A percentile compares a stretch with the other conserved stretches of the same genome.
phyloP scores from a whole-genome alignment of 129 eudicot genomes.

The Pseudognaphalium luteoalbum region DNA sequence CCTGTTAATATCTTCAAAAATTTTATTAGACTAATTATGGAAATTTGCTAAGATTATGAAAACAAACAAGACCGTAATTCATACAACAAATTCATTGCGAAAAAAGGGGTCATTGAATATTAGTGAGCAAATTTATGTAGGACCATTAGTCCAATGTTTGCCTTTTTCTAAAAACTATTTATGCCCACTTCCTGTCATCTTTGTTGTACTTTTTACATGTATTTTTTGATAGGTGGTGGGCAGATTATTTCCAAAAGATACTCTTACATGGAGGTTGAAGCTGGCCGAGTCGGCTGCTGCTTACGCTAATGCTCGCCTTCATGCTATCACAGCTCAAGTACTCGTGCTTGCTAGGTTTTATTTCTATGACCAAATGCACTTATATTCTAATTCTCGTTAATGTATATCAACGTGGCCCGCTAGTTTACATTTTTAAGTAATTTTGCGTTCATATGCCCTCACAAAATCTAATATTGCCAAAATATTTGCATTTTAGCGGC shows the following conservation, averaged over 20 bases:
- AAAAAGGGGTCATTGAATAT: not conserved
- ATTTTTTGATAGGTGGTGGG: not conserved
- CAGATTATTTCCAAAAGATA: slow-evolving; percentile 36
- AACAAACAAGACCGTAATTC: not conserved
- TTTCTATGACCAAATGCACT: not conserved
- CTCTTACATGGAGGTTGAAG: slow-evolving; percentile 57
- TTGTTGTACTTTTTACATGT: not conserved
- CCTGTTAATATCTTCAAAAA: not conserved
- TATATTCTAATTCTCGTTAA: not conserved
- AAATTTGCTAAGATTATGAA: not conserved
- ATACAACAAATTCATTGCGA: not conserved
- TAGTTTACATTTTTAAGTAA: slow-evolving; percentile 3
- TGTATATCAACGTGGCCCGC: not conserved
- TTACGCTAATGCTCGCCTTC: slow-evolving; percentile 62
- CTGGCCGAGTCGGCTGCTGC: slow-evolving; percentile 57
- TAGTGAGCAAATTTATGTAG: too few species aligned
- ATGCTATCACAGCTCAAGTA: slow-evolving; percentile 54
- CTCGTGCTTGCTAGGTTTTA: slow-evolving; percentile 58
- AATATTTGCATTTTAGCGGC: slow-evolving; percentile 57
- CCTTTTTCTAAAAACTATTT: too few species aligned
- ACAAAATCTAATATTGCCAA: not conserved
- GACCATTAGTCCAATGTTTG: too few species aligned
- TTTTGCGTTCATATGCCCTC: not conserved
- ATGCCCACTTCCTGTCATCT: not conserved
- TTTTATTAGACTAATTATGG: not conserved